A percentile compares a stretch with the other conserved stretches of the same genome.
phyloP scores from a whole-genome alignment of 2,329 filamentous ascomycete species.

The Talaromyces sp. region DNA sequence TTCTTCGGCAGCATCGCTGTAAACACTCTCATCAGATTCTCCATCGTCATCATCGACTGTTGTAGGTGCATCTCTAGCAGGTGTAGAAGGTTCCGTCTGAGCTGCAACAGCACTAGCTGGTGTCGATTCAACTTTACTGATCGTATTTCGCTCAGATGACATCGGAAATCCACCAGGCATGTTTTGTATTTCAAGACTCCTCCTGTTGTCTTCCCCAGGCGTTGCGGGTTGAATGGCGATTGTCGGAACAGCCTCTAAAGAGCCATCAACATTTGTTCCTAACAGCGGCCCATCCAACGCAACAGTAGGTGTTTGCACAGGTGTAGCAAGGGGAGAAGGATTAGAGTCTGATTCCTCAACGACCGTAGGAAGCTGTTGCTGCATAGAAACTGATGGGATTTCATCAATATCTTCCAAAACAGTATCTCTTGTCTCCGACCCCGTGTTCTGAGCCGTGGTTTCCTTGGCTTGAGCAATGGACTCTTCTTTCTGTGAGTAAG shows the following conservation, averaged over 20 bases:
- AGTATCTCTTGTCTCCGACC: not conserved
- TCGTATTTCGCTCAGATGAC: conserved; percentile 19
- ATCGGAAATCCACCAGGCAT: conserved; percentile 60
- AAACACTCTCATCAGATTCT: conserved; percentile 43
- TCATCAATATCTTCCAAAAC: not conserved
- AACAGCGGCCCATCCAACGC: not conserved
- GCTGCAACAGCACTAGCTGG: not conserved
- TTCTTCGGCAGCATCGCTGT: conserved; percentile 43
- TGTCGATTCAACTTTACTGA: not conserved
- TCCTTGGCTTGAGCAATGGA: not conserved
- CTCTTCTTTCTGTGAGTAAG: conserved; percentile 12
- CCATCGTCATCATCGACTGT: conserved; percentile 27
- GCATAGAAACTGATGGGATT: not conserved
- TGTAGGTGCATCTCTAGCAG: not conserved
- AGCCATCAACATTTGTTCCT: not conserved
- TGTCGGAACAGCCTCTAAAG: conserved; percentile 29
- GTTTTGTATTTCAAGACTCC: conserved; percentile 19
- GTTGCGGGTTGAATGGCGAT: conserved; percentile 47
- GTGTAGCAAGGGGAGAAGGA: not conserved
- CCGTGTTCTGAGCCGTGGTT: not conserved
- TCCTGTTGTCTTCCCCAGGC: conserved; percentile 36
- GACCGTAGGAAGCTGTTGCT: conserved; percentile 7
- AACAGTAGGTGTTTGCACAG: not conserved
- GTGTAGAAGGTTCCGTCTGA: not conserved
- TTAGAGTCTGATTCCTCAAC: conserved; percentile 5